These are phyloP conservation scores for Pichia californica DNA, from an alignment of 805 yeast genomes.

Conservation along the genomic window DNA sequence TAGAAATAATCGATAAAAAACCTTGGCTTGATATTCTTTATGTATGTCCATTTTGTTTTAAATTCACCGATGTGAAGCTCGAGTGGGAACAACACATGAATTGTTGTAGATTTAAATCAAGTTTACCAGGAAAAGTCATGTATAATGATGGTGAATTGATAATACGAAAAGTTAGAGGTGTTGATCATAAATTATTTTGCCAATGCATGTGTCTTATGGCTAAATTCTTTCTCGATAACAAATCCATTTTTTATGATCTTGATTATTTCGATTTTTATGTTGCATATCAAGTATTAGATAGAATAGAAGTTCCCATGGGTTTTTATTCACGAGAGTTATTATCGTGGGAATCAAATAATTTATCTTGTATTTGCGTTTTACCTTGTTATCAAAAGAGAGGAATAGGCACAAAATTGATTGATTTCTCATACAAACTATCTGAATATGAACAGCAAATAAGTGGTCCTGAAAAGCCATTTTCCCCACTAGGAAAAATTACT, in stretches of 20 bases:
- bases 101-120: conserved; percentile 34
- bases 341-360: conserved; percentile 73
- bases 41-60: conserved; percentile 82
- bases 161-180: conserved; percentile 66
- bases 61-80: conserved; percentile 49
- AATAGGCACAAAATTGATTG: conserved; percentile 73
- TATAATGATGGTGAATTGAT: conserved; percentile 52
- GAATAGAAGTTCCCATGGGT: conserved; percentile 61
- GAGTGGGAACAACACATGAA: conserved; percentile 46
- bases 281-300: conserved; percentile 46
- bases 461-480: conserved; percentile 90
- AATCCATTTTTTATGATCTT: conserved; percentile 76
- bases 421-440: conserved; percentile 76
- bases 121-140: conserved; percentile 60
- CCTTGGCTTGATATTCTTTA: conserved; percentile 56
- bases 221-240: conserved; percentile 81
- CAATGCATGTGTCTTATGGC: conserved; percentile 83
- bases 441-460: conserved; percentile 56
- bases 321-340: conserved; percentile 84
- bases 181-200: conserved; percentile 57
- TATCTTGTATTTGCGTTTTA: conserved; percentile 85
- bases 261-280: conserved; percentile 78
- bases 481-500: conserved; percentile 70
- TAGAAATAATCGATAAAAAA: conserved; percentile 9
- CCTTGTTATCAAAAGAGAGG: conserved; percentile 85